phyloP scores from a whole-genome alignment of 371 early-diverging fungal genomes.

The Fennellomyces sp. region DNA sequence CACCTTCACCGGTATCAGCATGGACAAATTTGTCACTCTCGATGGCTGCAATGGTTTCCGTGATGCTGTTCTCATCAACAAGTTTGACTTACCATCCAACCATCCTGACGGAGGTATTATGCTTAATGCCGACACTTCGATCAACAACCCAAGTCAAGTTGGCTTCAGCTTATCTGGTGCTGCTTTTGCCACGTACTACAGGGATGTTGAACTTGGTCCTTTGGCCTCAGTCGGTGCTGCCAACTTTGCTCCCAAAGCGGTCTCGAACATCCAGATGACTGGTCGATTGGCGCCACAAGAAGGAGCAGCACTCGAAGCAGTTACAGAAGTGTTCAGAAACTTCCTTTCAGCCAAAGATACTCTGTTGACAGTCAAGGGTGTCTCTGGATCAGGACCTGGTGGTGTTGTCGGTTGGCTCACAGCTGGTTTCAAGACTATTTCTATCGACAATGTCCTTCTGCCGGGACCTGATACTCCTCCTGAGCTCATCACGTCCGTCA shows the following conservation, averaged over 20 bases:
- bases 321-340: conserved; percentile 56
- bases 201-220: conserved; percentile 34
- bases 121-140: conserved; percentile 48
- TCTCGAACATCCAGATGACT: conserved; percentile 42
- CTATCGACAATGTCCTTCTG: conserved; percentile 52
- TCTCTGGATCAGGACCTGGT: conserved; percentile 52
- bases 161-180: conserved; percentile 50
- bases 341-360: conserved; percentile 52
- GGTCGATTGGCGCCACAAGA: conserved; percentile 58
- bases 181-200: conserved; percentile 36
- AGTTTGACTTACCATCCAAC: conserved; percentile 59
- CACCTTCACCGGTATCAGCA: conserved; percentile 56
- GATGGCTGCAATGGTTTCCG: conserved; percentile 58
- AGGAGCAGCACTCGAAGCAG: conserved; percentile 50
- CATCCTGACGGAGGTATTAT: conserved; percentile 62
- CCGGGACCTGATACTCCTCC: conserved; percentile 23
- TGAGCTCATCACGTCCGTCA: conserved; percentile 21
- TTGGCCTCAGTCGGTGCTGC: conserved; percentile 40
- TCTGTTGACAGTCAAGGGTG: conserved; percentile 52
- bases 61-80: conserved; percentile 53
- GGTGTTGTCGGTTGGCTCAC: conserved; percentile 64
- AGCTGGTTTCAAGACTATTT: conserved; percentile 55
- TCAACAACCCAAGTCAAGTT: conserved; percentile 58
- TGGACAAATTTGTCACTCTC: conserved; percentile 57
- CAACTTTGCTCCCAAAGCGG: conserved; percentile 34